phyloP scores from a whole-genome alignment of 768 basidiomycete genomes.

The Pulveroboletus sp. region DNA sequence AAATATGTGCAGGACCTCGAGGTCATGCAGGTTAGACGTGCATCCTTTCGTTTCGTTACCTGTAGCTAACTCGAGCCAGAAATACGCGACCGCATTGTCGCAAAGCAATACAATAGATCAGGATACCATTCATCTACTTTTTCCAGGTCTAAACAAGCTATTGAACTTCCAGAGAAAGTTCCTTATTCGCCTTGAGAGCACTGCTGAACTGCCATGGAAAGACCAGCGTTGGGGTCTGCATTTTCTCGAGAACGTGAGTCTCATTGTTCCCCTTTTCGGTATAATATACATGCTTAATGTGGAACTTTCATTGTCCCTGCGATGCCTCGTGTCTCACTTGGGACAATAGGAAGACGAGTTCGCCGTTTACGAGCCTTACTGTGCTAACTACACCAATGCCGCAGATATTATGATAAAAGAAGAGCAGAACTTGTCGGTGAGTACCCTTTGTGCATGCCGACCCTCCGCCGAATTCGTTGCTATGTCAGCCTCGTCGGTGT shows the following conservation, averaged over 20 bases:
- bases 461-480: slow-evolving; percentile 9
- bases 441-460: slow-evolving; percentile 29
- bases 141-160: slow-evolving; percentile 90
- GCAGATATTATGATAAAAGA: slow-evolving; percentile 80
- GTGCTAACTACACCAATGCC: slow-evolving; percentile 89
- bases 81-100: slow-evolving; percentile 82
- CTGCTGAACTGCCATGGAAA: slow-evolving; percentile 74
- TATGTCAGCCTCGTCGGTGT: slow-evolving; percentile 22
- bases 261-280: slow-evolving; percentile 8
- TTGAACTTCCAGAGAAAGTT: slow-evolving; percentile 96
- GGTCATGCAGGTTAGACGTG: slow-evolving; percentile 77
- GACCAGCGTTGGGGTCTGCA: slow-evolving; percentile 85
- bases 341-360: slow-evolving; percentile 92
- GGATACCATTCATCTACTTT: slow-evolving; percentile 93
- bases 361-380: slow-evolving; percentile 94
- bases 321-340: slow-evolving; percentile 7
- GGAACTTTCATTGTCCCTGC: slow-evolving; percentile 40
- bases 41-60: slow-evolving; percentile 1
- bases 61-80: slow-evolving; percentile 42
- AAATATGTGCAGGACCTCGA: slow-evolving; percentile 97
- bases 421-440: slow-evolving; percentile 79
- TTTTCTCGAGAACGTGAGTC: slow-evolving; percentile 76
- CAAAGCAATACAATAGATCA: slow-evolving; percentile 84
- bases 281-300: slow-evolving; percentile 31
- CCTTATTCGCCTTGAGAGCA: slow-evolving; percentile 84